Conservation (phyloP, 305 asterid genomes). For the Fraxinus paxiana region DNA sequence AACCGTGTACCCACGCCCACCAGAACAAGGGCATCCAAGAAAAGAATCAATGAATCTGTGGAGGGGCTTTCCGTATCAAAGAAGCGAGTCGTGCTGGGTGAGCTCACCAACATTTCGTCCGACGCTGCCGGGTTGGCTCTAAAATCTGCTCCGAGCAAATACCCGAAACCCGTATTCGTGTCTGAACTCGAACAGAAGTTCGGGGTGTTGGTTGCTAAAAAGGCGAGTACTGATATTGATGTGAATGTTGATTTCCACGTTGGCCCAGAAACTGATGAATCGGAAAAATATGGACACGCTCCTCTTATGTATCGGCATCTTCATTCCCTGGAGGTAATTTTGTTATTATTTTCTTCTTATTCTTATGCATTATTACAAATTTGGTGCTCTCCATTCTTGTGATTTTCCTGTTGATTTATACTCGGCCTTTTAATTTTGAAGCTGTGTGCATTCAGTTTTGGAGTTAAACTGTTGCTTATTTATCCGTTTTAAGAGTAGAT, state of each 20-base stretch:
- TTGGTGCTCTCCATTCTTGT: neutral
- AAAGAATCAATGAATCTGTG: conserved; percentile 33
- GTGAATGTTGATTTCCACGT: neutral
- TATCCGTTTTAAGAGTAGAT: neutral
- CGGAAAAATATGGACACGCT: conserved; percentile 34
- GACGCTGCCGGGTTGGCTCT: conserved; percentile 19
- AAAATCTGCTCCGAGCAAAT: conserved; percentile 17
- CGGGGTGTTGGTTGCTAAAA: conserved; percentile 13
- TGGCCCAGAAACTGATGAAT: conserved; percentile 35
- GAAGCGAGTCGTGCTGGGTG: conserved; percentile 62
- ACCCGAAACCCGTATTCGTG: conserved; percentile 18
- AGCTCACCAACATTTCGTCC: conserved; percentile 42
- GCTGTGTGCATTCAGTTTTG: neutral
- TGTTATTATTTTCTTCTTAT: neutral
- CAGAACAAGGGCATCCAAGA: conserved; percentile 30
- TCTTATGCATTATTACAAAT: neutral
- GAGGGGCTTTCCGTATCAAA: conserved; percentile 26
- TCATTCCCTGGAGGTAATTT: conserved; percentile 56
- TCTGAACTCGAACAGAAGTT: conserved; percentile 2
- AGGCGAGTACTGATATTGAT: neutral
- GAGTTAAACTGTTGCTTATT: neutral
- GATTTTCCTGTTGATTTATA: neutral
- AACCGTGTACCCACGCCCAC: conserved; percentile 11
- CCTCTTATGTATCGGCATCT: conserved; percentile 59
- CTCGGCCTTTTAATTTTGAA: neutral